Base-by-base conservation (phyloP, 306 rosid species). In the Fragaria ananassa region DNA sequence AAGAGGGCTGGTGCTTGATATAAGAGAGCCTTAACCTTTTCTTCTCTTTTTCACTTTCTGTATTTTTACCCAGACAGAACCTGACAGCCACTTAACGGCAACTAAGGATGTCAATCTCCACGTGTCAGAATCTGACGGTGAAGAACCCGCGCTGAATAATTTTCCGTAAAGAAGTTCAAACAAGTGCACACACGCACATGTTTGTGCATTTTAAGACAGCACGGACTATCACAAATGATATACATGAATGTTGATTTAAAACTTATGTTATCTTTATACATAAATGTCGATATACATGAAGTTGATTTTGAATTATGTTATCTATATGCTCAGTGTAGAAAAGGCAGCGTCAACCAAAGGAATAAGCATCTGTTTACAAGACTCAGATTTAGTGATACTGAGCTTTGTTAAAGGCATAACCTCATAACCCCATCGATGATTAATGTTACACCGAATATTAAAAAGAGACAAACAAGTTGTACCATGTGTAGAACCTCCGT, bases 401-500 rank as follows among this genome's bases (percentile, higher is more conserved):
- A 23, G 45, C 74, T 47, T 9, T 51, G 18, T 54, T 37, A 27
- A 47, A 2, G 42, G 56, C 37, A 57, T 73, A 42, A 42, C 18
- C 77, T 25, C 62, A 56, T 7, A 21, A 0, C 14, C 60, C 25
- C 25, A 42, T 29, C 31, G 31, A 29, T 29, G 31, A 29, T 29
- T 56, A 53, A 18, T 14, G 19, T 35, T 34, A 53, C 47, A 18
- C 27, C 14, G 8, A 50, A 71, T 71, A 29, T 50, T 3, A 25
- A 58, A 58, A 13, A 70, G 9, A 70, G 27, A 71, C 21, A 21
- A 35, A 21, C 17, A 53, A 9, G 51, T 14, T 37, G 23, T 7
- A 67, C 45, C 29, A 9, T 80, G 15, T 25, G 68, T 12, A 31
- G 76, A 69, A 70, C 34, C 57, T 70, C 66, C 50, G 49, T 53